Evolutionary conservation across 2,329 filamentous ascomycete species (phyloP).

Genomic region (Aplosporella prunicola): DNA sequence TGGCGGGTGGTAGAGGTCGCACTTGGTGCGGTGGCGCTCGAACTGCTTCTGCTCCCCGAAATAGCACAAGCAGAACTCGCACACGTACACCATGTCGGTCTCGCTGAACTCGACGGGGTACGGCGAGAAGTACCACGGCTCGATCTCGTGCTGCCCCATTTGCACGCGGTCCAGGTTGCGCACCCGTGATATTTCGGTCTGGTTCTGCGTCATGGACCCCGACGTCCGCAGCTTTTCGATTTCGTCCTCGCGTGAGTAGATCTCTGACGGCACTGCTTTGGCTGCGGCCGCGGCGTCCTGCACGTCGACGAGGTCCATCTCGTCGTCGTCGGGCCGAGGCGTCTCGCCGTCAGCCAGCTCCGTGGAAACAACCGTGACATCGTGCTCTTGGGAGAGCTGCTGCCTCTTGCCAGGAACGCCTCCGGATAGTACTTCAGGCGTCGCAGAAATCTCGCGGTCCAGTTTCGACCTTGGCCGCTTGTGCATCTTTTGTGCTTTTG

Average conservation of each 20-base stretch:
- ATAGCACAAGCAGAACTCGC: constrained; percentile 93
- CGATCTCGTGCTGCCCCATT: constrained; percentile 84
- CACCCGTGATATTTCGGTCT: constrained; percentile 90
- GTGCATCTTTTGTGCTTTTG: constrained; percentile 37
- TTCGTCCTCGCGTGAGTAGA: constrained; percentile 75
- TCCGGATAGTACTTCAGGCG: constrained; percentile 43
- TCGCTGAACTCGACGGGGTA: constrained; percentile 86
- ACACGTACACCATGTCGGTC: constrained; percentile 86
- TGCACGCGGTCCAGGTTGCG: constrained; percentile 90
- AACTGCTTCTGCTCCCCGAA: constrained; percentile 79
- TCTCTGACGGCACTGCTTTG: constrained; percentile 42
- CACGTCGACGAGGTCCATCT: constrained; percentile 43
- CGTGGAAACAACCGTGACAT: constrained; percentile 33
- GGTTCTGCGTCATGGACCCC: constrained; percentile 98
- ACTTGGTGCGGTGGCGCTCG: constrained; percentile 77
- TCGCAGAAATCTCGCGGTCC: constrained; percentile 48
- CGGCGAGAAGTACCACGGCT: constrained; percentile 98
- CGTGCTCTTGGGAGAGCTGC: constrained; percentile 42
- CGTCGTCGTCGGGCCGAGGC: constrained; percentile 42
- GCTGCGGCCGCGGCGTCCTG: constrained; percentile 43
- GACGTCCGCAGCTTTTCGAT: constrained; percentile 92
- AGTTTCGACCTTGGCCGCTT: constrained; percentile 38
- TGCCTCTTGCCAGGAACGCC: constrained; percentile 39
- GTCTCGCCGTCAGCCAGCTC: constrained; percentile 40
- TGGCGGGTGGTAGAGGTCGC: constrained; percentile 80